Percentiles rank a stretch among this genome's conserved stretches.
These are phyloP conservation scores for Eucalyptus curtisii DNA, from an alignment of 345 rosid species.

Conservation along the genomic window DNA sequence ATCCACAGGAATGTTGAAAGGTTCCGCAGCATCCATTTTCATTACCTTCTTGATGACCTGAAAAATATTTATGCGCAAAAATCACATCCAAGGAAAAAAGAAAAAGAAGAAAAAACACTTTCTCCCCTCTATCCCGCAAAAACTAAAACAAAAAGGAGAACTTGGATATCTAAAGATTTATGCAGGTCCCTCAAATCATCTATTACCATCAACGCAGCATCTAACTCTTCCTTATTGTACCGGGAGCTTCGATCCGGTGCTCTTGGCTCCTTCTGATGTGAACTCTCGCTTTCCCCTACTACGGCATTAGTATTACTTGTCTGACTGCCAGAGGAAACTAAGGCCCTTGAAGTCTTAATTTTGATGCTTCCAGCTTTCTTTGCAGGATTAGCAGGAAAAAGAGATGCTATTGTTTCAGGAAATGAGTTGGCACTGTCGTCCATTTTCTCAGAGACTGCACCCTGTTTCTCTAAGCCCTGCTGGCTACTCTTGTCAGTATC, in stretches of 20 bases:
- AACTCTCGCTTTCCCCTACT: constrained; percentile 9
- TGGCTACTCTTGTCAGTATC: constrained; percentile 54
- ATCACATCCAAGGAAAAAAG: not conserved
- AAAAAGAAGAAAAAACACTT: not conserved
- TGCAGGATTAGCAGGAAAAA: constrained; percentile 26
- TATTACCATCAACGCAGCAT: constrained; percentile 48
- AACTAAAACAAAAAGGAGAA: not conserved
- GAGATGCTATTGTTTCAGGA: constrained; percentile 27
- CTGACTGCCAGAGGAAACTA: constrained; percentile 33
- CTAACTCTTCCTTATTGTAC: constrained; percentile 59
- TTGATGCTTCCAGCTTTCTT: constrained; percentile 76
- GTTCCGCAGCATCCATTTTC: constrained; percentile 99
- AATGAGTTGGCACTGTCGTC: constrained; percentile 50
- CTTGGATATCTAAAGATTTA: not conserved
- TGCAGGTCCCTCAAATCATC: not conserved
- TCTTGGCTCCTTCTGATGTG: constrained; percentile 27
- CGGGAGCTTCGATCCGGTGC: constrained; percentile 13
- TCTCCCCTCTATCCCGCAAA: not conserved
- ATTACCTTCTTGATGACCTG: constrained; percentile 87
- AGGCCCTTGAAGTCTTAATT: constrained; percentile 46
- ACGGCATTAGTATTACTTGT: constrained; percentile 1
- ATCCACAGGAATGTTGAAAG: constrained; percentile 82
- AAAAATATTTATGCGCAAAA: not conserved
- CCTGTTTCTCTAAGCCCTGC: constrained; percentile 32
- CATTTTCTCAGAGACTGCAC: constrained; percentile 26